phyloP scores from a whole-genome alignment of 768 basidiomycete genomes.

The Suillus luteus region DNA sequence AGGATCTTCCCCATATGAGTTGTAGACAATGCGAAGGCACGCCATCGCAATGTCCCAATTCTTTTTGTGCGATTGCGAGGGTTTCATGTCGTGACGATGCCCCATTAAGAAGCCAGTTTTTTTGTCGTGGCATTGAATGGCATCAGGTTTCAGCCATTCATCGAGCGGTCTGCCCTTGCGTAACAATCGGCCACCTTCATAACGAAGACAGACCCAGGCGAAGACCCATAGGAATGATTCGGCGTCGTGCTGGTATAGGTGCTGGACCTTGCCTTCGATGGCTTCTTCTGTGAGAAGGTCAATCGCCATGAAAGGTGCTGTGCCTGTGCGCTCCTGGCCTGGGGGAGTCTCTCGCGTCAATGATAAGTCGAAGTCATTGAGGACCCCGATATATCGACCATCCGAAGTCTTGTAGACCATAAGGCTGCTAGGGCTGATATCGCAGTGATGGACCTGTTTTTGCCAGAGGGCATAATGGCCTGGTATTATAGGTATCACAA shows the following conservation, averaged over 20 bases:
- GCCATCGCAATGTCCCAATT: not conserved
- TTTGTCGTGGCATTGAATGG: not conserved
- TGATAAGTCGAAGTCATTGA: slow-evolving; percentile 16
- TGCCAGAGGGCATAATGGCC: slow-evolving; percentile 13
- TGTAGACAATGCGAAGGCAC: too few species aligned
- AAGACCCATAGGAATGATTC: slow-evolving; percentile 10
- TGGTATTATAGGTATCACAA: not conserved
- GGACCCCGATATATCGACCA: slow-evolving; percentile 8
- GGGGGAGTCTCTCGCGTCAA: not conserved
- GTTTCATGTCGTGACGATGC: not conserved
- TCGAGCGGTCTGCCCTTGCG: not conserved
- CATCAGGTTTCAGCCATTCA: not conserved
- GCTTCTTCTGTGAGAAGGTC: not conserved
- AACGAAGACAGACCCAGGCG: slow-evolving; percentile 1
- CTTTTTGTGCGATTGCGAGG: not conserved
- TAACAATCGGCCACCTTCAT: not conserved
- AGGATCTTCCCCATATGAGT: too few species aligned
- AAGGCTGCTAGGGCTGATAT: slow-evolving; percentile 12
- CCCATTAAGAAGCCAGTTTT: not conserved
- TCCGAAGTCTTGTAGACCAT: slow-evolving; percentile 7
- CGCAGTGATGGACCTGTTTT: not conserved
- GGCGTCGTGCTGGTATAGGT: not conserved
- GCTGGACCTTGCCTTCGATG: not conserved
- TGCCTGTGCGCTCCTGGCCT: slow-evolving; percentile 14
- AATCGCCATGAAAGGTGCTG: slow-evolving; percentile 12